Conservation (phyloP, 2,329 filamentous ascomycete genomes). For the Thermoascus crustaceus region DNA sequence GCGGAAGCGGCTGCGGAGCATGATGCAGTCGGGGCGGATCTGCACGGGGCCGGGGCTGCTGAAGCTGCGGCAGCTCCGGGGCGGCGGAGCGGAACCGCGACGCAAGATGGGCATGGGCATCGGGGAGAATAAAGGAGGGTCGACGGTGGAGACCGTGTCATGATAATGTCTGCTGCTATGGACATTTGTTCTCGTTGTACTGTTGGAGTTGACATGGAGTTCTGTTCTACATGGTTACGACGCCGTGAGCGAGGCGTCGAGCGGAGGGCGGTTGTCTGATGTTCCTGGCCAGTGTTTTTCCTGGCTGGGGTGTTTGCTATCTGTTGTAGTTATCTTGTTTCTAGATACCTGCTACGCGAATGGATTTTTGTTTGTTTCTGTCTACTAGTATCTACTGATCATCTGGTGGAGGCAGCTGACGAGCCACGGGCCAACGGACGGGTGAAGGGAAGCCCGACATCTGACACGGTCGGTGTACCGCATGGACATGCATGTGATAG, state of each 20-base stretch:
- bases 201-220: conserved; percentile 7
- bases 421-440: conserved; percentile 2
- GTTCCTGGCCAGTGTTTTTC: too few species aligned
- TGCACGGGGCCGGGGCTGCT: conserved; percentile 31
- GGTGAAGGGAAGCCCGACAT: conserved; percentile 3
- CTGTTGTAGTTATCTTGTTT: too few species aligned
- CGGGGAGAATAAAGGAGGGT: conserved; percentile 11
- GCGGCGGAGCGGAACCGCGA: conserved; percentile 20
- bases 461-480: too few species aligned
- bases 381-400: too few species aligned
- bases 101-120: conserved; percentile 17
- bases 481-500: too few species aligned
- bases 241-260: background rate
- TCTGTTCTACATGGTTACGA: background rate
- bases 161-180: conserved; percentile 9
- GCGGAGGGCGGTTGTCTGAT: conserved; percentile 1
- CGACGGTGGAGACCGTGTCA: conserved; percentile 25
- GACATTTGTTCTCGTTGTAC: conserved; percentile 4
- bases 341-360: too few species aligned
- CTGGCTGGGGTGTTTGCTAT: too few species aligned
- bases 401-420: background rate
- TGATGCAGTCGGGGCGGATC: conserved; percentile 36
- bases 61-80: conserved; percentile 28
- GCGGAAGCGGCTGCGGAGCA: conserved; percentile 41
- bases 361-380: too few species aligned